Evolutionary conservation across 768 basidiomycete species (phyloP).

Genomic region (Lactarius sanguifluus): DNA sequence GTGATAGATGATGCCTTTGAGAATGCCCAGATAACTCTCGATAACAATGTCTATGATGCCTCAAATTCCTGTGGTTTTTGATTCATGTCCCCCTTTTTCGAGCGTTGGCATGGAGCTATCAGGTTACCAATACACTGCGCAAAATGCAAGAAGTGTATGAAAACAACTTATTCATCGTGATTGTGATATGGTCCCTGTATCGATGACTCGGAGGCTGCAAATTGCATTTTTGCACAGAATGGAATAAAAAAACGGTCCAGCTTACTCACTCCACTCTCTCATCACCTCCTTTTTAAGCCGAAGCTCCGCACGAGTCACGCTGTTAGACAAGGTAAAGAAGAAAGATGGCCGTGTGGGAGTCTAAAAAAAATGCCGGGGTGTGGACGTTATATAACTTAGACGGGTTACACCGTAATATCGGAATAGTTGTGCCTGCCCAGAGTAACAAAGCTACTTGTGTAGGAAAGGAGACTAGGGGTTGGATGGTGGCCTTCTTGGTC

Average conservation of each 20-base stretch:
- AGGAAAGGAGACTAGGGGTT: constrained; percentile 7
- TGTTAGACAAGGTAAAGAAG: background rate
- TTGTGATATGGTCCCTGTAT: background rate
- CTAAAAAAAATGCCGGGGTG: background rate
- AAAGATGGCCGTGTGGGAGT: background rate
- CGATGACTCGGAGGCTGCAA: background rate
- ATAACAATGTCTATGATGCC: no score
- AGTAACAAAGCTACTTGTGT: background rate
- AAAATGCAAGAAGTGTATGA: background rate
- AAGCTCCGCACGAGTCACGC: background rate
- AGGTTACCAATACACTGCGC: background rate
- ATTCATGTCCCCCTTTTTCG: no score
- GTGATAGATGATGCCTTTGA: no score
- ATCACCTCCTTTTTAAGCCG: background rate
- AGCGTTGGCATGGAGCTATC: background rate
- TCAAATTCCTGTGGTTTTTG: no score
- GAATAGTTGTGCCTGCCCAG: background rate
- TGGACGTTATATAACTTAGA: background rate
- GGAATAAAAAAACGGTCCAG: background rate
- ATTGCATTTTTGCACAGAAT: background rate
- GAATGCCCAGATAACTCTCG: no score
- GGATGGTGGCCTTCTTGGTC: constrained; percentile 8
- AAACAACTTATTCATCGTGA: background rate
- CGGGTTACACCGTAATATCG: background rate
- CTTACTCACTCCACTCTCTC: background rate